Percentiles rank a stretch among this genome's conserved stretches.
Evolutionary conservation across 2,329 filamentous ascomycete species (phyloP).

Genomic region (Phaeophleospora eucalypticola): DNA sequence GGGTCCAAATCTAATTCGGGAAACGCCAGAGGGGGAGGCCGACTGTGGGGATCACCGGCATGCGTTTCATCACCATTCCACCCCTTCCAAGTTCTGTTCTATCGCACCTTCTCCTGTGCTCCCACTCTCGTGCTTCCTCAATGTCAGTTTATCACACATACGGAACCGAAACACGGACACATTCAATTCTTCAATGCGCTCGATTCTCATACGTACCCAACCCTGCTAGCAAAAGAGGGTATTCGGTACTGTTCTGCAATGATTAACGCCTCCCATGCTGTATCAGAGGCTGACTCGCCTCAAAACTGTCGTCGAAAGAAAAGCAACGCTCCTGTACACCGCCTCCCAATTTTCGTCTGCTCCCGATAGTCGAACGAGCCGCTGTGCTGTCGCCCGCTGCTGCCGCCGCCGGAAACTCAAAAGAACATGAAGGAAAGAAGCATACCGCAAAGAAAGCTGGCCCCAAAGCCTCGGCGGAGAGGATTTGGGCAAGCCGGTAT

Average conservation of each 20-base stretch:
- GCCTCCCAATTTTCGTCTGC: conserved; percentile 8
- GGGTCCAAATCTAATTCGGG: neutral
- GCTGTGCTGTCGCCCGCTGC: conserved; percentile 8
- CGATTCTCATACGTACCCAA: conserved; percentile 18
- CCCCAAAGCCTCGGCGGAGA: conserved; percentile 6
- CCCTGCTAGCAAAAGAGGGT: conserved; percentile 13
- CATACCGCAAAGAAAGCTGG: conserved; percentile 22
- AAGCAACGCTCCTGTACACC: conserved; percentile 10
- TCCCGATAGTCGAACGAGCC: neutral
- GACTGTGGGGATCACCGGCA: neutral
- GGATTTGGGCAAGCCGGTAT: conserved; percentile 15
- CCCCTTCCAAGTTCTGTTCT: neutral
- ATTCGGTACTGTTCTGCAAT: neutral
- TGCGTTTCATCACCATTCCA: no score
- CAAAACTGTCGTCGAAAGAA: conserved; percentile 5
- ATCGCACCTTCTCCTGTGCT: no score
- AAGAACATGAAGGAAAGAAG: conserved; percentile 13
- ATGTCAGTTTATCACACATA: no score
- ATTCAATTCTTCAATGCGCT: conserved; percentile 10
- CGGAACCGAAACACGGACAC: no score
- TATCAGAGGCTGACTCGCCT: no score
- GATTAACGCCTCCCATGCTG: conserved; percentile 14
- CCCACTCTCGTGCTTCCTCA: no score
- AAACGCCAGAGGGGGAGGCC: neutral
- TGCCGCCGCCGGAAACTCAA: conserved; percentile 6